Evolutionary conservation across 2,329 filamentous ascomycete genomes (phyloP).

Genomic region (Basipetospora sp.): DNA sequence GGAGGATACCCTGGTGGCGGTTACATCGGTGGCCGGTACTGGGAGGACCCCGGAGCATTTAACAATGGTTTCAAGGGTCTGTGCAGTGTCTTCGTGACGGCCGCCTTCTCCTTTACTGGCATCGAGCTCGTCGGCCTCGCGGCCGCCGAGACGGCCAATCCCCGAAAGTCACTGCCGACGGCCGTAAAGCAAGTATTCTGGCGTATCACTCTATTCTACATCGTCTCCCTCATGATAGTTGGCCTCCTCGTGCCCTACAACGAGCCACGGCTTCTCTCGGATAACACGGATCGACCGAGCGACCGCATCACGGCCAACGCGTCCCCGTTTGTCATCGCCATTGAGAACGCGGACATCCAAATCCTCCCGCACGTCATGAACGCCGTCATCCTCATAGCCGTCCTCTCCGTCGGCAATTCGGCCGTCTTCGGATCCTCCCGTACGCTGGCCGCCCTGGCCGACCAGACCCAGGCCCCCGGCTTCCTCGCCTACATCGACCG

Average conservation of each 20-base stretch:
- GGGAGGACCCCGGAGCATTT: slow-evolving; percentile 69
- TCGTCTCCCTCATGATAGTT: slow-evolving; percentile 66
- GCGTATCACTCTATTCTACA: slow-evolving; percentile 82
- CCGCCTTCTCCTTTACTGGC: slow-evolving; percentile 62
- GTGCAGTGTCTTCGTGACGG: slow-evolving; percentile 62
- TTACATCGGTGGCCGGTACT: slow-evolving; percentile 70
- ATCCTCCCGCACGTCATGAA: slow-evolving; percentile 84
- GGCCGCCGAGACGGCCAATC: slow-evolving; percentile 65
- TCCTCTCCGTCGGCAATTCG: slow-evolving; percentile 82
- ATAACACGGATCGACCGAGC: slow-evolving; percentile 25
- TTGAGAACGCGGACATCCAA: slow-evolving; percentile 66
- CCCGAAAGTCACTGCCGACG: slow-evolving; percentile 65
- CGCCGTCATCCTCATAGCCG: slow-evolving; percentile 79
- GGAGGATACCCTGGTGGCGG: slow-evolving; percentile 58
- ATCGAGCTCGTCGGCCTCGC: slow-evolving; percentile 65
- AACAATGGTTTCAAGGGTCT: slow-evolving; percentile 73
- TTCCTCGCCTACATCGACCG: slow-evolving; percentile 71
- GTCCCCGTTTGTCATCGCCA: slow-evolving; percentile 88
- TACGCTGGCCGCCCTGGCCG: slow-evolving; percentile 76
- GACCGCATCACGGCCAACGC: slow-evolving; percentile 52
- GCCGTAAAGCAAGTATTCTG: slow-evolving; percentile 92
- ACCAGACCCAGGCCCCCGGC: slow-evolving; percentile 68
- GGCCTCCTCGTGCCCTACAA: slow-evolving; percentile 68
- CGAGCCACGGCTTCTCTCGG: slow-evolving; percentile 46
- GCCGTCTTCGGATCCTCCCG: slow-evolving; percentile 83